phyloP scores from a whole-genome alignment of 2,329 filamentous ascomycete genomes.

The Blumeriella jaapii region DNA sequence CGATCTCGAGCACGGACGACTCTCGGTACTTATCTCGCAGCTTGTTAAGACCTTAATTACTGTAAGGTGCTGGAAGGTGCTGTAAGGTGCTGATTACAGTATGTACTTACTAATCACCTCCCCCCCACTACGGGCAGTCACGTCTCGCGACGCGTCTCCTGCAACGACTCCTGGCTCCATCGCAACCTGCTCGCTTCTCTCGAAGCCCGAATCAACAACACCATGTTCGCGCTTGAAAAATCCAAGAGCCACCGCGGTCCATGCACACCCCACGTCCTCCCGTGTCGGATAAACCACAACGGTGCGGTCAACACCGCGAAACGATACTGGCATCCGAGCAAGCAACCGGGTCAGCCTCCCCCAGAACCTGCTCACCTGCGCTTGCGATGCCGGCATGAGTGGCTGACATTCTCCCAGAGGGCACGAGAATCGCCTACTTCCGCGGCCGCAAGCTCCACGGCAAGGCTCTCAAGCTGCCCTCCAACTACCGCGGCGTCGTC shows the following conservation, averaged over 20 bases:
- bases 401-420: slow-evolving; percentile 33
- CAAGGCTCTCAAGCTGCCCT: slow-evolving; percentile 52
- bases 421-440: slow-evolving; percentile 49
- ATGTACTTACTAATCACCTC: no score
- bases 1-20: no score
- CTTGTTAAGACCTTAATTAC: no score
- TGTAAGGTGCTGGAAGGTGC: no score
- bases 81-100: no score
- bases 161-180: no score
- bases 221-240: slow-evolving; percentile 24
- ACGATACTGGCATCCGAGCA: slow-evolving; percentile 58
- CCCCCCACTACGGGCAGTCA: no score
- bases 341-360: slow-evolving; percentile 36
- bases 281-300: slow-evolving; percentile 69
- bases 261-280: slow-evolving; percentile 54
- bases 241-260: slow-evolving; percentile 19
- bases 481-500: slow-evolving; percentile 58
- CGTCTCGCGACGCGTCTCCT: no score
- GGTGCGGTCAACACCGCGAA: slow-evolving; percentile 53
- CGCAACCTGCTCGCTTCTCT: neutral
- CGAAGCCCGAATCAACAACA: neutral
- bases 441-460: slow-evolving; percentile 71
- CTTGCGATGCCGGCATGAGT: no score
- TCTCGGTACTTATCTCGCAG: no score
- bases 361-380: no score